Evolutionary conservation across 2,329 filamentous ascomycete genomes (phyloP), one percentile per base, ranked within the genome.

Genomic region (Bipolaris bicolor): DNA sequence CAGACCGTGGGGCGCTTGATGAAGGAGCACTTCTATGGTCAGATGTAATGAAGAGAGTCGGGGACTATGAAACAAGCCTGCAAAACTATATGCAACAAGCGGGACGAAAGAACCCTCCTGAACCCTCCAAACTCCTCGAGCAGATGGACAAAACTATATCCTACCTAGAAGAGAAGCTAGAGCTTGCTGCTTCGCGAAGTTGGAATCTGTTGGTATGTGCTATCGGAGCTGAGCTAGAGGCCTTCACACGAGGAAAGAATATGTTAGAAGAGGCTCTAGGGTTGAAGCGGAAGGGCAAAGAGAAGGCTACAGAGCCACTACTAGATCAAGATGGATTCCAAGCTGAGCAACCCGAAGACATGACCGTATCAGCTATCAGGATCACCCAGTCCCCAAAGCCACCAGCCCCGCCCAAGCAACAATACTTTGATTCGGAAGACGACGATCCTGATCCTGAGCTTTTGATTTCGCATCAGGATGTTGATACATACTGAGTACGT

Each of bases 121-220:
- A 69, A 57, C 49, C 64, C 1, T 61, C 60, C 10, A 67, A 47
- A 13, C 57, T 66, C 24, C 50, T 71, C 4, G 61, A 63, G 7
- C 81, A 83, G 58, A 88, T 92, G 82, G 79, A 82, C 26, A 70
- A 69, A 3, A 83, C 88, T 4, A 82, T 88, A 11, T 64, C 68
- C 0, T 81, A 83, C 2, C 75, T 94, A 3, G 82, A 87, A 51
- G 75, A 80, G 15, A 81, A 83, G 18, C 67, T 87, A 24, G 77
- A 80, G 1, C 69, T 82, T 2, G 88, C 88, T 0, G 85, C 90
- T 58, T 77, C 80, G 1, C 84, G 84, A 55, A 82, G 83, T 15
- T 94, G 90, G 90, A 92, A 89, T 55, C 77, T 93, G 15, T 80
- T 94, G 16, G 87, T 92, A 4, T 90, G 86, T 49, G 90, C 89